Base-by-base conservation (phyloP, 2,329 filamentous ascomycete genomes). In the Fusarium buharicum region DNA sequence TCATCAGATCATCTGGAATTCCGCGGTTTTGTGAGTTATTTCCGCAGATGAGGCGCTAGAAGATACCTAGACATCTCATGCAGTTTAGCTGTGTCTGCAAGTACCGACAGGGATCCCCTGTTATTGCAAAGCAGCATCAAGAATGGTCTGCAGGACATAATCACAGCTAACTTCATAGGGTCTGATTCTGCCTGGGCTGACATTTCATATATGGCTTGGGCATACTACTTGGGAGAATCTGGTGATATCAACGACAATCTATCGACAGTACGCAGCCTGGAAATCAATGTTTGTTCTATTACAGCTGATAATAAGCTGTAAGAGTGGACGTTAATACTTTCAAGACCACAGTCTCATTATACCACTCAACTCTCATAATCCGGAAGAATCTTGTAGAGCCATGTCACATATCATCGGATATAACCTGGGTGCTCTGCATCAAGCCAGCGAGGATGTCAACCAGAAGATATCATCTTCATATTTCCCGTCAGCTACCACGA, bases 371-470 rank as follows among this genome's bases (percentile, higher is more conserved):
- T 10, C 43, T 31, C 4, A 49, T 18, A 54, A 27, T n/a, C 7
- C 12, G 10, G 7, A 39, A 14, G 6, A 7, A 12, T 10, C 13
- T 16, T 11, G 27, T 30, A 33, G 2, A 16, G 39, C 17, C 31
- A 66, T 66, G 62, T 66, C 63, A 4, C 56, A 67, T 12, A 18
- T 67, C 12, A 51, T 67, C 55, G 52, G 49, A 17, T 54, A 56
- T 8, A 55, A 66, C 10, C 16, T 44, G n/a, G 38, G 24, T 3
- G 30, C 43, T 13, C 64, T 67, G 17, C 64, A 67, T 6, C 24
- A 38, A 14, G 37, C 50, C 38, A 53, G 45, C 18, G 34, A 34
- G 3, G 33, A 38, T 10, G 13, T 45, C n/a, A 60, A 61, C 37
- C 20, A 37, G 14, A 40, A 54, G 27, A 28, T 46, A 24, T 11